These are phyloP conservation scores for Mortierella sp. DNA, from an alignment of 371 early-diverging fungal species.

Conservation along the genomic window DNA sequence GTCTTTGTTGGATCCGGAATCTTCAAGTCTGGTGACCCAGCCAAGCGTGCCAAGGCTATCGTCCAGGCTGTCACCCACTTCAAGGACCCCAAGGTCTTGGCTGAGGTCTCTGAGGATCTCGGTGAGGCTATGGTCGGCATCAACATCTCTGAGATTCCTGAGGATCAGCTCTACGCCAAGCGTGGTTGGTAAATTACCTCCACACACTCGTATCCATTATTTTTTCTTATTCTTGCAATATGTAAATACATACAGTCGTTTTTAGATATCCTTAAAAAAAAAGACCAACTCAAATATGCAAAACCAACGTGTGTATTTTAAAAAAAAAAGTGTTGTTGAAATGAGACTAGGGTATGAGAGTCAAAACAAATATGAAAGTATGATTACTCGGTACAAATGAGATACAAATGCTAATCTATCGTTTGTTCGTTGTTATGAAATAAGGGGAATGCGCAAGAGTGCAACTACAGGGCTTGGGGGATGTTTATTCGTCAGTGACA, in stretches of 20 bases:
- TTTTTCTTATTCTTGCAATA: background rate
- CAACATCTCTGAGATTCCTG: conserved; percentile 80
- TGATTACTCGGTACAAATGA: background rate
- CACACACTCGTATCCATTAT: background rate
- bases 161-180: conserved; percentile 76
- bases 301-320: background rate
- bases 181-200: background rate
- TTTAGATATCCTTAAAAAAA: conserved; percentile 2
- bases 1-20: conserved; percentile 93
- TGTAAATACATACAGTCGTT: conserved; percentile 2
- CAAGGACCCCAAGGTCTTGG: conserved; percentile 89
- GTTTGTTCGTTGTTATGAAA: no score
- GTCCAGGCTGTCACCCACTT: conserved; percentile 96
- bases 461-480: no score
- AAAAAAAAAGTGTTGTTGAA: background rate
- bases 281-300: background rate
- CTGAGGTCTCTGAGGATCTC: conserved; percentile 91
- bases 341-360: no score
- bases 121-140: conserved; percentile 98
- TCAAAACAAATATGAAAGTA: background rate
- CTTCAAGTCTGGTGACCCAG: conserved; percentile 96
- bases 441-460: no score
- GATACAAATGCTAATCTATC: background rate
- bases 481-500: conserved; percentile 22
- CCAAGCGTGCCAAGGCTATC: conserved; percentile 96